A percentile compares a stretch with the other conserved stretches of the same genome.
phyloP scores from a whole-genome alignment of 2,329 filamentous ascomycete genomes.

The Paecilomyces fulvus region DNA sequence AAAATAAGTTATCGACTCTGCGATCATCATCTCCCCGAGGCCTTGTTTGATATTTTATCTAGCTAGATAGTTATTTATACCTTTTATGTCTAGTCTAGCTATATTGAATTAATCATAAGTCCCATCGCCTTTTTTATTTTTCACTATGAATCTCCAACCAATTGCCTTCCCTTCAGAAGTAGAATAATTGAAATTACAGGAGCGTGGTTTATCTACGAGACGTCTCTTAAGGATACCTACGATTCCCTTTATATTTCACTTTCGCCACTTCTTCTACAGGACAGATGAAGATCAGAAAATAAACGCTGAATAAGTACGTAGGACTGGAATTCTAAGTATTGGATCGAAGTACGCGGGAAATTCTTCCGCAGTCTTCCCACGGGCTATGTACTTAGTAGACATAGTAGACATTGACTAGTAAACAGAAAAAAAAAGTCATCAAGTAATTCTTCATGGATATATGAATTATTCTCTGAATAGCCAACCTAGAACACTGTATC shows the following conservation, averaged over 20 bases:
- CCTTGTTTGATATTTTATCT: constrained; percentile 1
- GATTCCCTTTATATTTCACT: too few species aligned
- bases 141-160: too few species aligned
- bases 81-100: neutral
- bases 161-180: too few species aligned
- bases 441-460: neutral
- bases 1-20: neutral
- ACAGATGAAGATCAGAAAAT: too few species aligned
- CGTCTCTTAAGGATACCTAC: too few species aligned
- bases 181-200: too few species aligned
- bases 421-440: neutral
- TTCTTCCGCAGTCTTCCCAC: neutral
- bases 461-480: neutral
- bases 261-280: too few species aligned
- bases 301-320: too few species aligned
- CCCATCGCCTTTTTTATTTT: too few species aligned
- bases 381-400: neutral
- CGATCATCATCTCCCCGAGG: neutral
- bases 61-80: too few species aligned
- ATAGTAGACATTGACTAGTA: neutral
- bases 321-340: too few species aligned
- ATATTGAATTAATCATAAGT: neutral
- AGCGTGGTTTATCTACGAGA: too few species aligned
- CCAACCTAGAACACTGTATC: neutral
- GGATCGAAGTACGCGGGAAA: neutral